Conservation (phyloP, 2,329 filamentous ascomycete species). For the Falciphora oryzae region DNA sequence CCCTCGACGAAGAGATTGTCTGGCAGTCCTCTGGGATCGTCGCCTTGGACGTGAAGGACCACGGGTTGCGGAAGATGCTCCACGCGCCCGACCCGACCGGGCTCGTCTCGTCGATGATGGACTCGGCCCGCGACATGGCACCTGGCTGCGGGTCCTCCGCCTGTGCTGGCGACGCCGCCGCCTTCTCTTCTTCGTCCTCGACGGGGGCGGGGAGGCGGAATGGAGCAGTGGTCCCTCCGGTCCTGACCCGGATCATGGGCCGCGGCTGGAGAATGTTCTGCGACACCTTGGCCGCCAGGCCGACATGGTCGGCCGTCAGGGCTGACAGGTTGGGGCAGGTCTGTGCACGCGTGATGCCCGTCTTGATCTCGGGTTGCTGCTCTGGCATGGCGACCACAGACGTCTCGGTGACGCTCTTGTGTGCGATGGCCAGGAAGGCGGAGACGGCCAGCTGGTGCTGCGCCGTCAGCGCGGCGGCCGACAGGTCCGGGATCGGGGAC, state of each 20-base stretch:
- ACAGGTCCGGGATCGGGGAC: neutral
- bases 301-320: neutral
- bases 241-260: too few species aligned
- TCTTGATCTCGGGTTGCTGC: neutral
- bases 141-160: too few species aligned
- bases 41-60: neutral
- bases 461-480: neutral
- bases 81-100: neutral
- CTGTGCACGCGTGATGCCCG: slow-evolving; percentile 1
- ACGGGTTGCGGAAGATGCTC: slow-evolving; percentile 4
- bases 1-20: too few species aligned
- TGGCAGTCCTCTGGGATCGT: neutral
- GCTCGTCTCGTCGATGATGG: too few species aligned
- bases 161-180: too few species aligned
- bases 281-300: neutral
- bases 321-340: slow-evolving; percentile 5
- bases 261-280: neutral
- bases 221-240: too few species aligned
- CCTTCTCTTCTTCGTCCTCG: too few species aligned
- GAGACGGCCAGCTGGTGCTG: slow-evolving; percentile 6
- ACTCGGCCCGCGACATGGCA: too few species aligned
- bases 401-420: neutral
- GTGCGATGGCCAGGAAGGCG: slow-evolving; percentile 5
- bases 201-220: neutral
- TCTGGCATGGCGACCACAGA: too few species aligned